phyloP scores from a whole-genome alignment of 148 eudicot species.

The Bassia scoparia region DNA sequence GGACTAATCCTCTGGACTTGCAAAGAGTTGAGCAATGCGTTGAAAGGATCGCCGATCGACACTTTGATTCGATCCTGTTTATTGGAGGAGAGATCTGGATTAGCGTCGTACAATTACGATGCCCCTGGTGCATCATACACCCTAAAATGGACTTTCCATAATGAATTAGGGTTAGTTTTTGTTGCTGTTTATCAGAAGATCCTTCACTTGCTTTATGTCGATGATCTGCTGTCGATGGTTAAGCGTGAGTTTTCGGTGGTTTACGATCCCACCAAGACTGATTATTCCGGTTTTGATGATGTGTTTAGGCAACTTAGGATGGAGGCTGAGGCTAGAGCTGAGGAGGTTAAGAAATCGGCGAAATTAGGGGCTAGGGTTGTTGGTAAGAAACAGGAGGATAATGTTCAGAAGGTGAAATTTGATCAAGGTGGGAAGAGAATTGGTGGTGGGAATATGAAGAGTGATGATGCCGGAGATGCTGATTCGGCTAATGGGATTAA shows the following conservation, averaged over 20 bases:
- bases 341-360: constrained; percentile 70
- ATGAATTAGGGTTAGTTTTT: constrained; percentile 90
- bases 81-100: constrained; percentile 91
- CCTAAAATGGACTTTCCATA: constrained; percentile 93
- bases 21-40: constrained; percentile 81
- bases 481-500: constrained; percentile 34
- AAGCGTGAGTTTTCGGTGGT: constrained; percentile 75
- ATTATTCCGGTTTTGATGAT: constrained; percentile 73
- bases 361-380: constrained; percentile 52
- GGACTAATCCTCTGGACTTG: constrained; percentile 98
- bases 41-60: constrained; percentile 91
- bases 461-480: constrained; percentile 52
- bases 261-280: constrained; percentile 69
- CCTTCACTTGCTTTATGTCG: constrained; percentile 82
- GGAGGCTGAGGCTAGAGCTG: constrained; percentile 94
- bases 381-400: constrained; percentile 63
- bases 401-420: constrained; percentile 44
- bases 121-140: constrained; percentile 81
- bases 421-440: constrained; percentile 65
- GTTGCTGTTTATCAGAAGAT: constrained; percentile 94
- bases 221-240: constrained; percentile 86
- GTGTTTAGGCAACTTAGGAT: constrained; percentile 75
- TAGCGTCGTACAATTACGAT: constrained; percentile 73
- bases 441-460: constrained; percentile 50
- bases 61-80: constrained; percentile 88